phyloP scores from a whole-genome alignment of 495 filamentous ascomycete species.

The Penicillium maclennaniae region DNA sequence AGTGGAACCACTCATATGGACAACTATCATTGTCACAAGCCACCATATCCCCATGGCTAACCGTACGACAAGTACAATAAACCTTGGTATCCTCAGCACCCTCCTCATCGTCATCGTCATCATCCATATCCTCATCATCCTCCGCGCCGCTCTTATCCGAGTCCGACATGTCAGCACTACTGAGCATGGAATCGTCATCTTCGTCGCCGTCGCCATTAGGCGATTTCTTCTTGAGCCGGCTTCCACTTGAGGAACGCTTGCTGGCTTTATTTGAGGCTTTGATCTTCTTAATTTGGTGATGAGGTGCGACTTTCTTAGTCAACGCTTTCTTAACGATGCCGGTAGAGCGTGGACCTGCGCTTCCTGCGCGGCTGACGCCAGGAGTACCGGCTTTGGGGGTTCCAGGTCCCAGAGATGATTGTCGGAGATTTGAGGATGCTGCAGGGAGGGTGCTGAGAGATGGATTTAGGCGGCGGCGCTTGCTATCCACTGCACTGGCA shows the following conservation, averaged over 20 bases:
- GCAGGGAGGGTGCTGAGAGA: constrained; percentile 61
- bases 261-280: constrained; percentile 47
- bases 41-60: constrained; percentile 97
- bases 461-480: constrained; percentile 67
- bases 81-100: constrained; percentile 83
- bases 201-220: constrained; percentile 60
- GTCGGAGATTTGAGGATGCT: constrained; percentile 71
- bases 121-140: constrained; percentile 56
- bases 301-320: constrained; percentile 65
- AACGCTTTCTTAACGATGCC: constrained; percentile 46
- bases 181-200: constrained; percentile 59
- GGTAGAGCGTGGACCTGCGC: constrained; percentile 58
- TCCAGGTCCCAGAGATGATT: constrained; percentile 77
- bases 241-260: constrained; percentile 50
- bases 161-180: constrained; percentile 49
- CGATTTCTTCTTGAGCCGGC: constrained; percentile 51
- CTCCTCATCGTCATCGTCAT: constrained; percentile 73
- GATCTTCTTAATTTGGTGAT: constrained; percentile 56
- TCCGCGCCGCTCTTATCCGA: constrained; percentile 39
- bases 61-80: constrained; percentile 89
- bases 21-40: constrained; percentile 94
- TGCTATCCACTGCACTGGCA: constrained; percentile 65
- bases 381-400: constrained; percentile 80
- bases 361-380: constrained; percentile 60
- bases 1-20: constrained; percentile 97